Evolutionary conservation across 2,329 filamentous ascomycete species (phyloP).

Genomic region (Colletotrichum orbiculare): DNA sequence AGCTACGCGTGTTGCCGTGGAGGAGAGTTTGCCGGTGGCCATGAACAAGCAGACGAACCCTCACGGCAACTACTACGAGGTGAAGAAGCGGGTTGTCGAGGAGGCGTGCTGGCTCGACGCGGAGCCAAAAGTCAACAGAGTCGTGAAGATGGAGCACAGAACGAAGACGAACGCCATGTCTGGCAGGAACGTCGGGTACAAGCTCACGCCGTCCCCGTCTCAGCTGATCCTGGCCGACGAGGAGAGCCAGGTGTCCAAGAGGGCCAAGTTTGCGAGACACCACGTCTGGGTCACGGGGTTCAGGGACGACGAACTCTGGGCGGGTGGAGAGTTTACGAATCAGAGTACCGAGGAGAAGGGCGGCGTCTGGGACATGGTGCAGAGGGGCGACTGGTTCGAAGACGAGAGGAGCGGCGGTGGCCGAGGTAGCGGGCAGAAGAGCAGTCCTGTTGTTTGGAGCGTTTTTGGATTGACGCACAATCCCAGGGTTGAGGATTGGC

Average conservation of each 20-base stretch:
- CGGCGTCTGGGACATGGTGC: conserved; percentile 59
- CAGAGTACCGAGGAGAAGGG: conserved; percentile 56
- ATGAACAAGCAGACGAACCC: conserved; percentile 67
- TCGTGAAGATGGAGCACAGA: conserved; percentile 61
- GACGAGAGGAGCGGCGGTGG: conserved; percentile 18
- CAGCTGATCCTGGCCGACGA: conserved; percentile 60
- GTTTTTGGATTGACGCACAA: conserved; percentile 62
- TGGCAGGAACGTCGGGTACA: conserved; percentile 62
- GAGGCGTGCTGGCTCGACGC: conserved; percentile 62
- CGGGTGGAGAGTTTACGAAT: conserved; percentile 63
- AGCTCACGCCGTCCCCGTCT: conserved; percentile 56
- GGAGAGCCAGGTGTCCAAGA: conserved; percentile 53
- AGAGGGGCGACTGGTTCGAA: conserved; percentile 58
- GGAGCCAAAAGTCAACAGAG: conserved; percentile 62
- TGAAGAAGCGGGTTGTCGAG: conserved; percentile 60
- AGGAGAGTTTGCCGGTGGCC: conserved; percentile 50
- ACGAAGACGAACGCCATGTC: conserved; percentile 58
- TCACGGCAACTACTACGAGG: conserved; percentile 69
- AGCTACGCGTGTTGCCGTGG: conserved; percentile 60
- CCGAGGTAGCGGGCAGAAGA: conserved; percentile 37
- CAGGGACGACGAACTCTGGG: conserved; percentile 61
- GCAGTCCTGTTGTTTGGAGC: conserved; percentile 56
- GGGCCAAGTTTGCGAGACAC: conserved; percentile 59
- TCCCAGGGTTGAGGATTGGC: conserved; percentile 61
- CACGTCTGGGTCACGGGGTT: conserved; percentile 62